These are phyloP conservation scores for Yarrowia galli DNA, from an alignment of 1,139 yeast species.

Conservation along the genomic window DNA sequence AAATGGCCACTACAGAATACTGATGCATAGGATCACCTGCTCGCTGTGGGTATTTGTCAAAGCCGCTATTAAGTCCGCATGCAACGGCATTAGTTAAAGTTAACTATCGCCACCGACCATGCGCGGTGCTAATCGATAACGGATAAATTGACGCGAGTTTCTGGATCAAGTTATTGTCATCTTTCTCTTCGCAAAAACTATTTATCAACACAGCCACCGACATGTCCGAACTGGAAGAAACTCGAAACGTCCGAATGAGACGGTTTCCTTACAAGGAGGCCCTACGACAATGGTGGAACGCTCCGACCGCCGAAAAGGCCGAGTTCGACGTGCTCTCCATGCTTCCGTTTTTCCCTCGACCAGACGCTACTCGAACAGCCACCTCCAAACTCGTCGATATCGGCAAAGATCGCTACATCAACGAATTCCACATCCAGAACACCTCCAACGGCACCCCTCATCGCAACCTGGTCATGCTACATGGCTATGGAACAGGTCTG, in stretches of 20 bases:
- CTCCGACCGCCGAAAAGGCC: slow-evolving; percentile 52
- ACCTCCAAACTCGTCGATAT: slow-evolving; percentile 60
- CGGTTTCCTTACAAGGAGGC: slow-evolving; percentile 25
- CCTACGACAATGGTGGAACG: slow-evolving; percentile 53
- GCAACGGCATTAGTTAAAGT: slow-evolving; percentile 29
- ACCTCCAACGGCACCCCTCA: slow-evolving; percentile 40
- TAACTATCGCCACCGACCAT: slow-evolving; percentile 36
- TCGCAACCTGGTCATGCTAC: slow-evolving; percentile 67
- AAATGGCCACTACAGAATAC: too few relatives aligned
- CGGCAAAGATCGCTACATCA: slow-evolving; percentile 58
- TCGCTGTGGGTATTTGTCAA: not conserved
- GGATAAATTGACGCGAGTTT: slow-evolving; percentile 6
- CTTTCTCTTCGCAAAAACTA: not conserved
- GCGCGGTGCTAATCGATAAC: not conserved
- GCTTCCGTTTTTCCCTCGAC: slow-evolving; percentile 65
- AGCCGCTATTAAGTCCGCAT: not conserved
- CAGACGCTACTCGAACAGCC: slow-evolving; percentile 58
- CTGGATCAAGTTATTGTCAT: not conserved
- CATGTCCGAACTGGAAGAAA: slow-evolving; percentile 37
- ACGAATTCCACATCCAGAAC: slow-evolving; percentile 56
- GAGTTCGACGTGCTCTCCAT: slow-evolving; percentile 56
- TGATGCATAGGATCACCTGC: too few relatives aligned
- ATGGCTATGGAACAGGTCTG: slow-evolving; percentile 87
- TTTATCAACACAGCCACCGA: not conserved
- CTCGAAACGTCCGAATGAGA: slow-evolving; percentile 11